A percentile compares a stretch with the other conserved stretches of the same genome.
phyloP scores from a whole-genome alignment of 495 filamentous ascomycete genomes.

The Talaromyces adpressus region DNA sequence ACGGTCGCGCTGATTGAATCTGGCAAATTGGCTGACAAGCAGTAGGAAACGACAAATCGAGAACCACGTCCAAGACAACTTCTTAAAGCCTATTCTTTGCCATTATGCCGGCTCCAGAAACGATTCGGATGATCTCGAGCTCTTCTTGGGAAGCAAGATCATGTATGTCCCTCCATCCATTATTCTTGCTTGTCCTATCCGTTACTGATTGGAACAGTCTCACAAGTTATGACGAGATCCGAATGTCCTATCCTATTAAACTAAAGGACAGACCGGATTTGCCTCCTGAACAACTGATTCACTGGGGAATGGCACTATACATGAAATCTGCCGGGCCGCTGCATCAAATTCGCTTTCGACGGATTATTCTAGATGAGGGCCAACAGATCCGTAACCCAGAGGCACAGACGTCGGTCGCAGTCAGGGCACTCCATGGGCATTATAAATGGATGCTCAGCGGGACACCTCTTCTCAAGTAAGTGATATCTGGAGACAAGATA shows the following conservation, averaged over 20 bases:
- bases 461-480: conserved; percentile 53
- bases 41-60: conserved; percentile 29
- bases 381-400: conserved; percentile 56
- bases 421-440: conserved; percentile 41
- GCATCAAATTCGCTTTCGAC: conserved; percentile 42
- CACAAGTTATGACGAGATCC: conserved; percentile 50
- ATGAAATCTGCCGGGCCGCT: conserved; percentile 31
- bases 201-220: conserved; percentile 14
- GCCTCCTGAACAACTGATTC: conserved; percentile 18
- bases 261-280: conserved; percentile 17
- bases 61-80: conserved; percentile 22
- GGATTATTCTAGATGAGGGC: conserved; percentile 52
- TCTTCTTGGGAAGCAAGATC: conserved; percentile 16
- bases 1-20: neutral
- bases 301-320: conserved; percentile 29
- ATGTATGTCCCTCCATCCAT: conserved; percentile 14
- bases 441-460: conserved; percentile 56
- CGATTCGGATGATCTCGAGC: conserved; percentile 9
- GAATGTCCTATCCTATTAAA: conserved; percentile 37
- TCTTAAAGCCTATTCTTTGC: conserved; percentile 12
- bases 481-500: conserved; percentile 12
- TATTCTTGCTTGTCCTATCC: neutral
- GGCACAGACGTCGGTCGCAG: conserved; percentile 41
- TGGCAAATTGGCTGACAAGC: neutral
- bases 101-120: conserved; percentile 11